phyloP scores from a whole-genome alignment of 2,329 filamentous ascomycete species.

The Monosporascus sp. region DNA sequence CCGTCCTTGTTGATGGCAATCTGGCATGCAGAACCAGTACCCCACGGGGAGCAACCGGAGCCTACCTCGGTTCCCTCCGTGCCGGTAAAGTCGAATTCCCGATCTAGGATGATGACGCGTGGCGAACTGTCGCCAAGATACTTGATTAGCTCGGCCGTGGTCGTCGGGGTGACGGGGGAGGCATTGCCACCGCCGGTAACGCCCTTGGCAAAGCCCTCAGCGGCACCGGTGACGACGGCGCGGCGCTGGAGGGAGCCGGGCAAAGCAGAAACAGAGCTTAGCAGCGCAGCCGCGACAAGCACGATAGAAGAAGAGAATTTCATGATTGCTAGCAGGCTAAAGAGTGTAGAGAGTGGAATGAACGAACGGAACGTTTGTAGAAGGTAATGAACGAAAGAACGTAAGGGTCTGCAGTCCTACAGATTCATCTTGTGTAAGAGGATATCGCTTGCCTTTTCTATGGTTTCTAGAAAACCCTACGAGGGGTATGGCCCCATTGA shows the following conservation, averaged over 20 bases:
- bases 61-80: slow-evolving; percentile 47
- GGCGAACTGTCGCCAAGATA: slow-evolving; percentile 50
- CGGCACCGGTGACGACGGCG: slow-evolving; percentile 28
- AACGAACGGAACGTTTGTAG: neutral
- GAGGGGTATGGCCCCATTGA: neutral
- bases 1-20: slow-evolving; percentile 54
- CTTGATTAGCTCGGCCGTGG: slow-evolving; percentile 49
- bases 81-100: slow-evolving; percentile 50
- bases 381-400: neutral
- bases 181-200: slow-evolving; percentile 56
- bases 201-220: slow-evolving; percentile 39
- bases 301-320: neutral
- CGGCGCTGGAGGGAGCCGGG: slow-evolving; percentile 2
- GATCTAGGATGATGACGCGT: slow-evolving; percentile 53
- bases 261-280: neutral
- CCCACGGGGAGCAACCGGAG: slow-evolving; percentile 55
- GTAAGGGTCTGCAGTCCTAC: neutral
- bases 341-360: neutral
- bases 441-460: too few species aligned
- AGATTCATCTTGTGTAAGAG: too few species aligned
- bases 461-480: too few species aligned
- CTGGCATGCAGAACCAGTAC: slow-evolving; percentile 49
- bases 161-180: slow-evolving; percentile 46
- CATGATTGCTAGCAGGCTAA: neutral
- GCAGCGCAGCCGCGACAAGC: neutral